phyloP scores from a whole-genome alignment of 106 monocot species.

The Dioscorea zingiberensis region DNA sequence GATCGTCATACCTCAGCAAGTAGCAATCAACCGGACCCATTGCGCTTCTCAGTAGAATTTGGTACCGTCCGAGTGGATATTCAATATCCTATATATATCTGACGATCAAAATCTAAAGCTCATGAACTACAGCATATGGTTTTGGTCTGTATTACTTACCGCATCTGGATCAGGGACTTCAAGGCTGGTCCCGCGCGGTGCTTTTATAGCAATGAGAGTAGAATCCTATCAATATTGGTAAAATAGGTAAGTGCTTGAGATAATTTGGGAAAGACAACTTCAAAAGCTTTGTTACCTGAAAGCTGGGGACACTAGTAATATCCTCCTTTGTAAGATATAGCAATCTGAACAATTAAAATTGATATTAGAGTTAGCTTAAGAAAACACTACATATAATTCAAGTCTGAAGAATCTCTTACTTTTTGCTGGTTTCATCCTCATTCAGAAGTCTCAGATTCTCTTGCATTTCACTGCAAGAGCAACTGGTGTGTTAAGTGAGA shows the following conservation, averaged over 20 bases:
- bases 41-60: conserved; percentile 72
- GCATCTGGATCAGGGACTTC: conserved; percentile 92
- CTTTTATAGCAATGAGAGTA: conserved; percentile 78
- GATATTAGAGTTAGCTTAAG: background rate
- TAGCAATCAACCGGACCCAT: conserved; percentile 85
- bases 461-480: conserved; percentile 45
- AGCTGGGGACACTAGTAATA: conserved; percentile 49
- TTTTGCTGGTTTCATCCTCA: conserved; percentile 40
- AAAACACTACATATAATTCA: background rate
- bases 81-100: conserved; percentile 35
- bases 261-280: background rate
- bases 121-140: no score
- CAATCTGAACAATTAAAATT: conserved; percentile 29
- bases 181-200: conserved; percentile 88
- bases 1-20: conserved; percentile 58
- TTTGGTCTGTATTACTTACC: conserved; percentile 18
- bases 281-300: conserved; percentile 38
- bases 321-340: conserved; percentile 78
- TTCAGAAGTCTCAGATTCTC: conserved; percentile 40
- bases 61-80: conserved; percentile 47
- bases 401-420: conserved; percentile 14
- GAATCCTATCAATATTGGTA: conserved; percentile 36
- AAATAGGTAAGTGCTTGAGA: background rate
- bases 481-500: background rate
- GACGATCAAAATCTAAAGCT: no score